Evolutionary conservation across 352 stramenopile species (phyloP).

Genomic region (Blastocystis sp.): DNA sequence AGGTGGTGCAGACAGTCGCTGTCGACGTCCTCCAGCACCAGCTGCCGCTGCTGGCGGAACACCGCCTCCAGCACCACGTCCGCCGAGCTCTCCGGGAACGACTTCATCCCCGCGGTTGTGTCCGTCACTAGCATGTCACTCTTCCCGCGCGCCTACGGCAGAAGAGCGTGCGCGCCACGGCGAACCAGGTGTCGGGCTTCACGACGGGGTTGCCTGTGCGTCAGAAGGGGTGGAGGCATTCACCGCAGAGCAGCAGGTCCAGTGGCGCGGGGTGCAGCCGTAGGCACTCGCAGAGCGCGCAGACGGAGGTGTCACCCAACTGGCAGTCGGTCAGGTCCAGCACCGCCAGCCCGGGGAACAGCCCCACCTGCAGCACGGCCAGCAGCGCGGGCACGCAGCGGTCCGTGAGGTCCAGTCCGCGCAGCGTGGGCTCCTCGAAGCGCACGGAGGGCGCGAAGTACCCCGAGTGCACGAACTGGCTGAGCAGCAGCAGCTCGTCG

Average conservation of each 20-base stretch:
- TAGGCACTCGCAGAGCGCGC: neutral
- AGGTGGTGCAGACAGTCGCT: neutral
- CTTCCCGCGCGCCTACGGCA: neutral
- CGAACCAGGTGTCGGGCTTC: slow-evolving; percentile 40
- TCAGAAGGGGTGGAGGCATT: neutral
- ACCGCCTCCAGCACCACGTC: slow-evolving; percentile 32
- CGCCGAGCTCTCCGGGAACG: neutral
- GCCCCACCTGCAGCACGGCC: neutral
- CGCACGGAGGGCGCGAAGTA: neutral
- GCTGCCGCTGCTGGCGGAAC: slow-evolving; percentile 3
- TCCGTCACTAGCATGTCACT: neutral
- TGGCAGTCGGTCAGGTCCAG: slow-evolving; percentile 6
- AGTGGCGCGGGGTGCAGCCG: neutral
- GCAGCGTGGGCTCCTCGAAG: neutral
- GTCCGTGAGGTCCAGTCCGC: neutral
- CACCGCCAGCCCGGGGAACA: slow-evolving; percentile 3
- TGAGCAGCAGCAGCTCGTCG: slow-evolving; percentile 1
- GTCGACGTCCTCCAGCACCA: slow-evolving; percentile 22
- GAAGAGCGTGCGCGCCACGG: slow-evolving; percentile 7
- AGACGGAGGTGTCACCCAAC: neutral
- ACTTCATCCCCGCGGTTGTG: neutral
- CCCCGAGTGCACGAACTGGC: slow-evolving; percentile 13
- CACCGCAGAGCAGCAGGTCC: neutral
- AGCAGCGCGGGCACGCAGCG: neutral
- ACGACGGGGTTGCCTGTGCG: neutral